phyloP scores from a whole-genome alignment of 108 stramenopile genomes.

The Nannochloropsis gaditana region DNA sequence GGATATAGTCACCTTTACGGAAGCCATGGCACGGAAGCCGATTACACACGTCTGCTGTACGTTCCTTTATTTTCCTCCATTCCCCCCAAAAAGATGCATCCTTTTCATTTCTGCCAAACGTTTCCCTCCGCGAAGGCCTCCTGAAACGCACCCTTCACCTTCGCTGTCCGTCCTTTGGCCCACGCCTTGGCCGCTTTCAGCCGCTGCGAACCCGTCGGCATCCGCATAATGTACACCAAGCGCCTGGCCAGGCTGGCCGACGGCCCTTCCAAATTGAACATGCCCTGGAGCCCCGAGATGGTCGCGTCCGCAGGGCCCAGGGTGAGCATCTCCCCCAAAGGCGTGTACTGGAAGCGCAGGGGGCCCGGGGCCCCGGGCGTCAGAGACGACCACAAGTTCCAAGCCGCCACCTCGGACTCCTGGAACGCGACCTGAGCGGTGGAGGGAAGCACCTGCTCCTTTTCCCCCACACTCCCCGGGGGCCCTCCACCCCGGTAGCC shows the following conservation, averaged over 20 bases:
- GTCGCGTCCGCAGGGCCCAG: conserved; percentile 39
- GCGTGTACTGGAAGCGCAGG: conserved; percentile 59
- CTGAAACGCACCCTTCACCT: not conserved
- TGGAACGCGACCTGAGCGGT: conserved; percentile 50
- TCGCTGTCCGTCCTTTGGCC: not conserved
- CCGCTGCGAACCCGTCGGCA: conserved; percentile 61
- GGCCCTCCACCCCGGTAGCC: conserved; percentile 28
- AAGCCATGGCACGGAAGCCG: too few species aligned
- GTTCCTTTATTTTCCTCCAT: not conserved
- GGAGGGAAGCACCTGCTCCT: conserved; percentile 29
- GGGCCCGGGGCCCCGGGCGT: conserved; percentile 29
- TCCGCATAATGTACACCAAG: conserved; percentile 66
- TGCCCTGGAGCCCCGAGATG: conserved; percentile 56
- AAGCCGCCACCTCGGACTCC: conserved; percentile 46
- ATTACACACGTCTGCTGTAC: not conserved
- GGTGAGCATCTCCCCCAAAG: conserved; percentile 69
- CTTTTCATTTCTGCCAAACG: not conserved
- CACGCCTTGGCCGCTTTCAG: conserved; percentile 27
- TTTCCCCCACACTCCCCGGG: conserved; percentile 26
- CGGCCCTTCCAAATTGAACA: conserved; percentile 60
- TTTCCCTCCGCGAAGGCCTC: not conserved
- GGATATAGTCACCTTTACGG: too few species aligned
- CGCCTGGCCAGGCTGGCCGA: conserved; percentile 61
- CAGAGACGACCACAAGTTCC: conserved; percentile 42
- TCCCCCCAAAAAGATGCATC: not conserved